Base-by-base conservation (phyloP, 805 yeast genomes). In the Schwanniomyces occidentalis region DNA sequence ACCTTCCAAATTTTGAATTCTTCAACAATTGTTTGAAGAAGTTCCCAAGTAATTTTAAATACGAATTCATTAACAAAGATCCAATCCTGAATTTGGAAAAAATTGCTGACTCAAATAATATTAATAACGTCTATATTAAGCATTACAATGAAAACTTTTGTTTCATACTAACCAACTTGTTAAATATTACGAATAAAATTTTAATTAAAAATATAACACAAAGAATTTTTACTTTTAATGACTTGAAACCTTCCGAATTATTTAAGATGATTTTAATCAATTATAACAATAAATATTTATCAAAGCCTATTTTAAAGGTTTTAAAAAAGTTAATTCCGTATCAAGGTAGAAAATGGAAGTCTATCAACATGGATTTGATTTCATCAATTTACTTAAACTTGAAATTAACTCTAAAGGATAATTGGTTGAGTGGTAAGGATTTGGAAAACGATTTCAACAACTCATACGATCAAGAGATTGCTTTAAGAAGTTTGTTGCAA, bases 281-380 rank as follows among this genome's bases (percentile, higher is more conserved):
- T 27, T 82, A 79, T 52, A 59, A 60, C 20, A 87, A 85, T 49
- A 53, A 65, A 16, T 72, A 73, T 7, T 57, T 88, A 16, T 81
- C 85, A 61, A 67, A 67, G 32, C 90, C 95, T 1, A 78, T 85
- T 3, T 64, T 90, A 48, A 81, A 80, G 50, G 73, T 85, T 1
- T 66, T 90, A 40, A 89, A 86, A 55, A 80, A 85, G 42, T 72
- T 89, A 32, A 80, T 89, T 1, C 96, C 97, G 0, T 87, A 83
- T 61, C 90, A 87, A 50, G 96, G 96, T 13, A 80, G 93, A 40
- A 89, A 90, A 58, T 91, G 99, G 99, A 81, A 89, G 48, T 76
- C 89, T 9, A 77, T 80, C 43, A 93, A 91, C 54, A 91, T 93
- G 97, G 96, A 90, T 45, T 68, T 93, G 29, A 85, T 91, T 4